Conservation (phyloP, 352 stramenopile species). For the Phytopythium oedochilum region DNA sequence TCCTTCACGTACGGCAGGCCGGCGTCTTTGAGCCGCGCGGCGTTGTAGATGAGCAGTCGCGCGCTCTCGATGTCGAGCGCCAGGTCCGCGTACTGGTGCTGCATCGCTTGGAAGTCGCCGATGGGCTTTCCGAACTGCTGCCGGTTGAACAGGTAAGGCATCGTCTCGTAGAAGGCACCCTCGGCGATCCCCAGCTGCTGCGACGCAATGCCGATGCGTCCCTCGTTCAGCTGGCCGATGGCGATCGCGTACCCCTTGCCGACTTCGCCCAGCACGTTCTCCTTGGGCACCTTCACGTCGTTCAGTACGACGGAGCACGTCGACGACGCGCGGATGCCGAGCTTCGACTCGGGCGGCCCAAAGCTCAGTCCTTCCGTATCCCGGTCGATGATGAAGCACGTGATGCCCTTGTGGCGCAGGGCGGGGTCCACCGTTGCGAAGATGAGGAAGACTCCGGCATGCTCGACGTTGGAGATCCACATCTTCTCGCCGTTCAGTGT, state of each 20-base stretch:
- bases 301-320: conserved; percentile 95
- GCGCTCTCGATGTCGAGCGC: conserved; percentile 93
- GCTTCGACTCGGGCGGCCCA: conserved; percentile 94
- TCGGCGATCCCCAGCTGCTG: conserved; percentile 97
- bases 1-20: conserved; percentile 95
- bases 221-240: conserved; percentile 96
- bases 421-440: conserved; percentile 93
- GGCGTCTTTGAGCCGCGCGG: conserved; percentile 92
- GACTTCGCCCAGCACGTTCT: conserved; percentile 92
- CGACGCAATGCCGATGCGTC: conserved; percentile 95
- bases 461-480: conserved; percentile 97
- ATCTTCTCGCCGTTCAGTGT: conserved; percentile 95
- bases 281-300: conserved; percentile 91
- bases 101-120: conserved; percentile 94
- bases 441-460: conserved; percentile 94
- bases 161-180: conserved; percentile 92
- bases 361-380: conserved; percentile 91
- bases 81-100: conserved; percentile 96
- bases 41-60: conserved; percentile 94
- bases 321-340: conserved; percentile 94
- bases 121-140: conserved; percentile 95
- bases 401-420: conserved; percentile 97
- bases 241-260: conserved; percentile 96
- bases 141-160: conserved; percentile 96
- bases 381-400: conserved; percentile 96